Base-by-base conservation (phyloP, 345 rosid species). In the Lepidium aucheri region DNA sequence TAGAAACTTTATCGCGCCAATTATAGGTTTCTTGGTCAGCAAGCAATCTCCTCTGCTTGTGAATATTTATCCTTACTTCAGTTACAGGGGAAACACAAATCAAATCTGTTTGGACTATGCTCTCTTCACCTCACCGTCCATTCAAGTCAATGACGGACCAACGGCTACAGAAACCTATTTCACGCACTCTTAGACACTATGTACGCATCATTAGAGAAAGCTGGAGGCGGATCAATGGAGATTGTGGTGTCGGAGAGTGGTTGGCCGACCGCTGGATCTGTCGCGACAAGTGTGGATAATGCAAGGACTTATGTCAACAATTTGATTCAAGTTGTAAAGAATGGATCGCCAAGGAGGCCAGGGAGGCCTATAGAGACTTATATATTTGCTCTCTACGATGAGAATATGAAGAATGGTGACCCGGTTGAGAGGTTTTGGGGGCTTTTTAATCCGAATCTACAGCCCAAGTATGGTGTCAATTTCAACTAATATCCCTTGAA, bases 161-260 rank as follows among this genome's bases (percentile, higher is more conserved):
- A 67, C 17, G 9, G 15, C 6, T 82, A 88, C 61, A 63, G 55
- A 17, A 85, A 82, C 67, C 83, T 84, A 8, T 88, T 88, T 41
- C 84, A 85, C 59, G 95, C 89, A 1, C 58, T 67, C 0, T 11
- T 79, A 22, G 90, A 87, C 69, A 47, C 88, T 6, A 67, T 75
- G 20, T 79, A 83, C 14, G 65, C 84, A 0, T 81, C 95, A 0
- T 47, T 87, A 34, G 90, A 85, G 80, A 87, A 78, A 70, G 6
- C 80, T 4, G 54, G 76, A 3, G 86, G 85, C 0, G 80, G 80
- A 17, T 77, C 85, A 1, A 18, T 87, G 12, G 66, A 68, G 22
- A 74, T 87, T 0, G 95, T 87, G 9, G 78, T 85, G 8, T 77
- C 90, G 0, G 90, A 87, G 70, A 80, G 74, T 6, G 88, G 95